Conservation (phyloP, 1,284 basidiomycete genomes). For the Moesziomyces parantarcticus region DNA sequence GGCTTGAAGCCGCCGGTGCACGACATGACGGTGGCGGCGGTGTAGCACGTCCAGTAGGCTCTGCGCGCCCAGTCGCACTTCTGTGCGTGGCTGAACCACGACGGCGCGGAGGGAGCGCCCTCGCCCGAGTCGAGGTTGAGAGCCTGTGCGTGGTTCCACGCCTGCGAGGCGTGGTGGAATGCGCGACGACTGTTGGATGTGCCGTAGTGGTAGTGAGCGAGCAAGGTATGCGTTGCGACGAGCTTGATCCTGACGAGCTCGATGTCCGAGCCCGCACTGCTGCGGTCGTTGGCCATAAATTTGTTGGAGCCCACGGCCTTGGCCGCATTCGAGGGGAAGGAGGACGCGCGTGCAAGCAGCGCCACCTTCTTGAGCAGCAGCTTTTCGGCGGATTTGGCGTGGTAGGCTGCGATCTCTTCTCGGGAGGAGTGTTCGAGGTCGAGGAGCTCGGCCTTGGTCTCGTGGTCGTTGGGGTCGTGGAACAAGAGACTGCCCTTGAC, state of each 20-base stretch:
- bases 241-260: slow-evolving; percentile 57
- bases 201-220: slow-evolving; percentile 60
- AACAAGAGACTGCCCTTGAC: slow-evolving; percentile 48
- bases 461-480: slow-evolving; percentile 40
- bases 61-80: slow-evolving; percentile 60
- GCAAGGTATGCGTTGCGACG: slow-evolving; percentile 54
- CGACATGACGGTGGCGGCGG: slow-evolving; percentile 56
- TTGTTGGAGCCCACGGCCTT: slow-evolving; percentile 32
- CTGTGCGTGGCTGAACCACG: slow-evolving; percentile 54
- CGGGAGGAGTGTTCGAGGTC: slow-evolving; percentile 44
- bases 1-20: slow-evolving; percentile 59
- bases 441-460: slow-evolving; percentile 43
- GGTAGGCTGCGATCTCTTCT: slow-evolving; percentile 54
- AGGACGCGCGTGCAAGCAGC: slow-evolving; percentile 30
- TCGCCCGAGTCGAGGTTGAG: slow-evolving; percentile 42
- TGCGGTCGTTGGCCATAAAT: slow-evolving; percentile 21
- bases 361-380: slow-evolving; percentile 48
- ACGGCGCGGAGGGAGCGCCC: slow-evolving; percentile 13
- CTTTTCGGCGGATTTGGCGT: slow-evolving; percentile 55
- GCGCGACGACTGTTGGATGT: slow-evolving; percentile 42
- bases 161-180: slow-evolving; percentile 54
- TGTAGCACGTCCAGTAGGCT: slow-evolving; percentile 54
- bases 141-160: slow-evolving; percentile 54
- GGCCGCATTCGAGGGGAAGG: slow-evolving; percentile 29
- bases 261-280: slow-evolving; percentile 34